Evolutionary conservation across 345 rosid genomes (phyloP), one percentile per base, ranked within the genome.

Genomic region (Rhizophora mangle): DNA sequence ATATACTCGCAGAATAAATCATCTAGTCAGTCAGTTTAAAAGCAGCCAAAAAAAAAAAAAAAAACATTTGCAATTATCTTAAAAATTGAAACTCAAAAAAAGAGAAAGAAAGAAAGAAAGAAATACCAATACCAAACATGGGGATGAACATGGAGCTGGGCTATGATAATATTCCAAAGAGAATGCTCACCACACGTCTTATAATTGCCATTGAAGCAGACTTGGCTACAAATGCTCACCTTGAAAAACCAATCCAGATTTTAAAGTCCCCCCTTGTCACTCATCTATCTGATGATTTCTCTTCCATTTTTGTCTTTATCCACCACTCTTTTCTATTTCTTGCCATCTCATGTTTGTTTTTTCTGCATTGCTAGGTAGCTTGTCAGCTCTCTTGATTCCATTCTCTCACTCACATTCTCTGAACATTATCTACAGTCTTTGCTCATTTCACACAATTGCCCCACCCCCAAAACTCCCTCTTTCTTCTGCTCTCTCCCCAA

Each of bases 201-300:
- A 31, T 8, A 10, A 24, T 68, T 52, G 31, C 49, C 56, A 22
- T 52, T 54, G 72, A 73, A 73, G 20, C 60, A 52, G 69, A 71
- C 65, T 70, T 76, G 72, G 71, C 69, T 57, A 32, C 47, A 21
- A 73, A 59, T 73, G 5, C 58, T 47, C 31, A 31, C 74, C 72
- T 69, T 65, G 58, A 37, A 73, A 73, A 73, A 32, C 66, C 78
- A 78, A 78, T 78, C 70, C 73, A 47, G 55, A 49, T 24, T 63
- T 43, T 13, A 4, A 43, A 43, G 19, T 43, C 4, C 49, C 19
- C 11, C 18, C 18, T 6, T 30, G 51, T n/a, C 64, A 64, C 64
- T 66, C 70, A 65, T 63, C 55, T 32, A 47, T 8, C 34, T 18
- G 9, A 13, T 34, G 15, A 34, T 24, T 22, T 30, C 53, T 22